phyloP scores from a whole-genome alignment of 805 yeast genomes.

The Cyberlindnera veronae region DNA sequence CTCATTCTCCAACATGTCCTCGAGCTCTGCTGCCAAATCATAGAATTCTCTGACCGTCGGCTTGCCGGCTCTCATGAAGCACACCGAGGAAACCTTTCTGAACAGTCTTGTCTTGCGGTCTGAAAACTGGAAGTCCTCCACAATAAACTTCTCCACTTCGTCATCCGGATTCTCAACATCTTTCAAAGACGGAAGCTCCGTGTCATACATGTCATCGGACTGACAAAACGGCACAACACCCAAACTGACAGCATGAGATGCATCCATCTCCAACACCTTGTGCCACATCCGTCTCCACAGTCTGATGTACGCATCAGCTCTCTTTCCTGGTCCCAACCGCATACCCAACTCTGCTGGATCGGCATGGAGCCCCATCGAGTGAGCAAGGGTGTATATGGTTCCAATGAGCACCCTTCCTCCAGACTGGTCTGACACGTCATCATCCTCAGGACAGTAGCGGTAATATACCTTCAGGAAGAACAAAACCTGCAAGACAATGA shows the following conservation, averaged over 20 bases:
- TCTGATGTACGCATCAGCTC: conserved; percentile 13
- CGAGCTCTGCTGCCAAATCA: conserved; percentile 30
- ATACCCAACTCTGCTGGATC: conserved; percentile 40
- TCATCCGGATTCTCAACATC: conserved; percentile 32
- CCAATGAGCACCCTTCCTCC: conserved; percentile 46
- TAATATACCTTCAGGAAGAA: conserved; percentile 47
- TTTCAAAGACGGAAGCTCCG: conserved; percentile 31
- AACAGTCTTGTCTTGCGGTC: conserved; percentile 30
- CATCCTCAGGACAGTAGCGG: conserved; percentile 51
- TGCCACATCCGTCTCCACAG: conserved; percentile 28
- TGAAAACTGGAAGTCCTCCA: conserved; percentile 31
- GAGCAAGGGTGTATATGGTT: conserved; percentile 49
- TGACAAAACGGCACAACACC: conserved; percentile 20
- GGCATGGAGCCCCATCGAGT: conserved; percentile 51
- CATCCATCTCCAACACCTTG: conserved; percentile 25
- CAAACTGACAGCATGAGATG: conserved; percentile 9
- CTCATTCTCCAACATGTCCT: conserved; percentile 24
- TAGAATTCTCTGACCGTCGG: conserved; percentile 35
- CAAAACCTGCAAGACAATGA: conserved; percentile 52
- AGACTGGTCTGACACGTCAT: conserved; percentile 50
- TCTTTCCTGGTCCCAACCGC: conserved; percentile 9
- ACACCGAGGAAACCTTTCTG: conserved; percentile 29
- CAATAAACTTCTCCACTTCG: conserved; percentile 36
- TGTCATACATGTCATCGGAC: conserved; percentile 21
- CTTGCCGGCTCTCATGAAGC: conserved; percentile 31